Evolutionary conservation across 2,329 filamentous ascomycete genomes (phyloP).

Genomic region (Botrytis aclada): DNA sequence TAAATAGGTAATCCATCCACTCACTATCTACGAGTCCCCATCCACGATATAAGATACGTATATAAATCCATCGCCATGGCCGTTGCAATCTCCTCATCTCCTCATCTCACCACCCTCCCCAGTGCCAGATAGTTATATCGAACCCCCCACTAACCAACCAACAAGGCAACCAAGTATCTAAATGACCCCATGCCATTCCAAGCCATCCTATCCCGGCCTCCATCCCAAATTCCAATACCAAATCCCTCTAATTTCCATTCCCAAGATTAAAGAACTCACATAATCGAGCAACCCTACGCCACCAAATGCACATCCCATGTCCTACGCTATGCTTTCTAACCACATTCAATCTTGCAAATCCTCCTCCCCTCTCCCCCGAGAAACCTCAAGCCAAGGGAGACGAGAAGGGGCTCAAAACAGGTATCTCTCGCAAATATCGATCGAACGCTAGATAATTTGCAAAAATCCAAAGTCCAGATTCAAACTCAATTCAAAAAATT

Average conservation of each 20-base stretch:
- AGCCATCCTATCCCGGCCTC: neutral
- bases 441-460: neutral
- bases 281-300: neutral
- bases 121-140: neutral
- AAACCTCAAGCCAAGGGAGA: neutral
- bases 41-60: neutral
- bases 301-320: neutral
- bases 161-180: neutral
- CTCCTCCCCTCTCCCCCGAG: neutral
- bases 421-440: neutral
- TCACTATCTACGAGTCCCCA: neutral
- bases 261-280: neutral
- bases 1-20: neutral
- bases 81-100: neutral
- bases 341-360: neutral
- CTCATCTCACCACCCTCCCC: neutral
- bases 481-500: neutral
- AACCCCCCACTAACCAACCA: neutral
- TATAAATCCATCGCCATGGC: neutral
- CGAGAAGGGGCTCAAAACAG: neutral
- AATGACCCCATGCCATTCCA: neutral
- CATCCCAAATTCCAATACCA: neutral
- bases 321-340: conserved; percentile 5
- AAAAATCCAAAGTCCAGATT: neutral
- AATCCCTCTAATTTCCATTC: neutral